A percentile compares a stretch with the other conserved stretches of the same genome.
Conservation (phyloP, 331 rosid genomes). For the Malus hybrid region DNA sequence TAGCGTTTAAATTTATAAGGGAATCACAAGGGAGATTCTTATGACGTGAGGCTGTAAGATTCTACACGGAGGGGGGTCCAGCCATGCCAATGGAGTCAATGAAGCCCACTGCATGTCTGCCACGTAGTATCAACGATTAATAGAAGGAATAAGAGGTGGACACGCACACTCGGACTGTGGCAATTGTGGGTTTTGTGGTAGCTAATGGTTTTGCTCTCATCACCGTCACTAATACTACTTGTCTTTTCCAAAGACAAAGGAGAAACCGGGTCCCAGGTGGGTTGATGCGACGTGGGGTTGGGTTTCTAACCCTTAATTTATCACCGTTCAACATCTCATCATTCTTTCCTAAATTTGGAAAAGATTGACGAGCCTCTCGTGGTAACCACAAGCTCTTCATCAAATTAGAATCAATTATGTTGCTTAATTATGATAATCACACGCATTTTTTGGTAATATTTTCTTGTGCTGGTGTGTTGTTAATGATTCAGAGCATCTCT, state of each 20-base stretch:
- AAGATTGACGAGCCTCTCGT: too few relatives aligned
- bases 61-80: conserved; percentile 20
- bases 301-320: conserved; percentile 20
- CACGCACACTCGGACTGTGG: conserved; percentile 26
- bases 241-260: conserved; percentile 63
- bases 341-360: conserved; percentile 20
- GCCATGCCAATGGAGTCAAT: conserved; percentile 6
- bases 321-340: conserved; percentile 10
- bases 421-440: too few relatives aligned
- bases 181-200: conserved; percentile 16
- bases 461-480: too few relatives aligned
- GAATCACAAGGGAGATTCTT: conserved; percentile 50
- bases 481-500: too few relatives aligned
- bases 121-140: conserved; percentile 37
- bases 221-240: conserved; percentile 19
- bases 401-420: neutral
- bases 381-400: neutral
- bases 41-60: conserved; percentile 44
- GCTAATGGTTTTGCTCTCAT: conserved; percentile 31
- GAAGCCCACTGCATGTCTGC: conserved; percentile 56
- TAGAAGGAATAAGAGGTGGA: conserved; percentile 6
- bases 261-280: conserved; percentile 30
- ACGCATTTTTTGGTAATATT: too few relatives aligned
- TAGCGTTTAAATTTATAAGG: neutral
- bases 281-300: conserved; percentile 28